Evolutionary conservation across 495 filamentous ascomycete genomes (phyloP), one percentile per base, ranked within the genome.

Genomic region (Penicillium odoratum): DNA sequence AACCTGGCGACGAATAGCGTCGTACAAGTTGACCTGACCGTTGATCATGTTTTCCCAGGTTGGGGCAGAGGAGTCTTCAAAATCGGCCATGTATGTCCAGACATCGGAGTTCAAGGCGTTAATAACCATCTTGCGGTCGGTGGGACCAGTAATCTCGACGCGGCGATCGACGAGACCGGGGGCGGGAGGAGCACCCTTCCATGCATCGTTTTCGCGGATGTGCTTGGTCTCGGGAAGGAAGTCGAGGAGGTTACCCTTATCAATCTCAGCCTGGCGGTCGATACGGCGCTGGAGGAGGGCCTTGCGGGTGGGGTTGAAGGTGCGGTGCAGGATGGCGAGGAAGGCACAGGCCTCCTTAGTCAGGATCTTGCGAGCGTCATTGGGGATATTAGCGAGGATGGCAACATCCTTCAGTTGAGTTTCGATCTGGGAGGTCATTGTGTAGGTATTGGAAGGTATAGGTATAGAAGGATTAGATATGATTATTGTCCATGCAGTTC

Each of bases 41-140:
- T 94, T 94, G 78, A 97, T 85, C 93, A 99, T 97, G 81, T 98
- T 99, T 48, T 97, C 92, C 94, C 94, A 99, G 26, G 94, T 98
- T 31, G 94, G 94, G 26, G 95, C 94, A 72, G 84, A 96, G 4
- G 94, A 98, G 72, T 99, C 94, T 78, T 99, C 94, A 56, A 99
- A 94, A 78, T 99, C 94, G 29, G 94, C 95, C 94, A 99, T 99
- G 72, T 99, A 99, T 30, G 94, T 98, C 91, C 91, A 99, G 18
- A 98, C 95, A 69, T 98, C 85, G 38, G 93, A 88, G 74, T 99
- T 99, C 71, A 99, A 67, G 6, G 94, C 94, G 75, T 99, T 99
- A 55, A 99, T 91, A 40, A 99, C 92, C 94, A 99, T 99, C 85
- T 98, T 99, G 58, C 95, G 83, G 75, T 98, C 94, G 4, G 94